These are phyloP conservation scores for Acacia concinna DNA, from an alignment of 331 rosid genomes.

Conservation along the genomic window DNA sequence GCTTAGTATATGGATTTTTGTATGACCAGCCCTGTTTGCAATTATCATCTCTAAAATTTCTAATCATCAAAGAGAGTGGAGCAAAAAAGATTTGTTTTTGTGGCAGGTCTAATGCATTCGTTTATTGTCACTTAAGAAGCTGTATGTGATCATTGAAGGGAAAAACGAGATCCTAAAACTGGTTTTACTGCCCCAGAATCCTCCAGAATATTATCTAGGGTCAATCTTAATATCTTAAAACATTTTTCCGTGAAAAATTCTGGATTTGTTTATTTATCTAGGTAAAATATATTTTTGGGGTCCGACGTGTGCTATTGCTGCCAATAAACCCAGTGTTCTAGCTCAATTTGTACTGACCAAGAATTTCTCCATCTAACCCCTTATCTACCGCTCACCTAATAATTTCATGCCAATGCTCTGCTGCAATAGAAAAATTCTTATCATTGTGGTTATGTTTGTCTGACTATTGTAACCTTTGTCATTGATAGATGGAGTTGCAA, in stretches of 20 bases:
- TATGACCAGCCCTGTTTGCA: conserved; percentile 7
- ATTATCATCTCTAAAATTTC: not conserved
- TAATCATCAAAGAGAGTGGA: conserved; percentile 3
- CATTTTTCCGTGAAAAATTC: not conserved
- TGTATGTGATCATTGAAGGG: not conserved
- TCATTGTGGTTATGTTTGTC: not conserved
- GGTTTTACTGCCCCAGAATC: not conserved
- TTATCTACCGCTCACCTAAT: not conserved
- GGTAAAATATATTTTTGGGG: not conserved
- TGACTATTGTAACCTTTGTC: conserved; percentile 19
- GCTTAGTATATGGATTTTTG: conserved; percentile 9
- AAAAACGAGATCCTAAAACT: not conserved
- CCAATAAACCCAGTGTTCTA: conserved; percentile 2
- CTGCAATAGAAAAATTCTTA: not conserved
- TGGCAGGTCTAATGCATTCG: not conserved
- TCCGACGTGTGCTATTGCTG: not conserved
- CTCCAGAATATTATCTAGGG: not conserved
- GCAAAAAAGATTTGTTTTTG: not conserved
- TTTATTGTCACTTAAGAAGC: conserved; percentile 1
- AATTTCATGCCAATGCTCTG: not conserved
- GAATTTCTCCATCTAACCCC: not conserved
- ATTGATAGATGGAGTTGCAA: conserved; percentile 69
- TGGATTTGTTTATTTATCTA: not conserved
- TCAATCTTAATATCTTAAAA: not conserved
- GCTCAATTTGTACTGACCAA: not conserved